Evolutionary conservation across 805 yeast species (phyloP).

Genomic region (Tetrapisispora namnaoensis): DNA sequence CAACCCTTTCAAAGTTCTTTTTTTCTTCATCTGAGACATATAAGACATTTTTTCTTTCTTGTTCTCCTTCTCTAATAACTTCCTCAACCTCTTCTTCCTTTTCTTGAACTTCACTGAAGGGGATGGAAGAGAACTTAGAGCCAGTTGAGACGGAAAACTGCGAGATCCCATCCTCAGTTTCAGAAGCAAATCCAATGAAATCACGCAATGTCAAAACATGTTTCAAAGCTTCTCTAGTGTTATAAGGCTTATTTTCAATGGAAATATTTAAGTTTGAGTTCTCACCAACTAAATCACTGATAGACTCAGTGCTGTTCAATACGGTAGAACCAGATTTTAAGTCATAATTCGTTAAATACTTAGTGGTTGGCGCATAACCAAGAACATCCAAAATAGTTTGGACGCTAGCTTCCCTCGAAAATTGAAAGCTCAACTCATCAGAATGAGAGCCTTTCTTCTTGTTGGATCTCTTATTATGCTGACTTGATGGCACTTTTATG

Average conservation of each 20-base stretch:
- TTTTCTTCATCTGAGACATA: conserved; percentile 26
- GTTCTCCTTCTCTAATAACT: conserved; percentile 7
- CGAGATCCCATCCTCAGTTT: conserved; percentile 24
- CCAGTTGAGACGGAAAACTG: conserved; percentile 28
- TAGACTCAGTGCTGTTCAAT: conserved; percentile 13
- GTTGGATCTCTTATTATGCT: conserved; percentile 5
- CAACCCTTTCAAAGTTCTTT: conserved; percentile 12
- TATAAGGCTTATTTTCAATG: conserved; percentile 21
- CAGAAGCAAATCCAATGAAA: conserved; percentile 26
- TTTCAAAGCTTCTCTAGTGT: conserved; percentile 22
- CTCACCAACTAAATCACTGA: conserved; percentile 11
- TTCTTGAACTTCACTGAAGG: conserved; percentile 16
- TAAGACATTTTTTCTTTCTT: conserved; percentile 16
- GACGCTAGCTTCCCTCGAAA: conserved; percentile 19
- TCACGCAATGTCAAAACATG: conserved; percentile 27
- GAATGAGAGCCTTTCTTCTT: conserved; percentile 7
- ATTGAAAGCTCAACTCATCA: conserved; percentile 15
- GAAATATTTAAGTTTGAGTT: conserved; percentile 10
- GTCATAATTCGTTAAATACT: conserved; percentile 22
- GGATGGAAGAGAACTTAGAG: conserved; percentile 21
- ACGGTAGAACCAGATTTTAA: conserved; percentile 12
- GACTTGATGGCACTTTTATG: conserved; percentile 13
- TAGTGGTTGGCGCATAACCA: conserved; percentile 20
- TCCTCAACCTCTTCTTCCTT: conserved; percentile 7
- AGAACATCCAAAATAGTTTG: conserved; percentile 21